Evolutionary conservation across 225 moss, liverwort and hornwort species (phyloP), one percentile per base, ranked within the genome.

Genomic region (Physcomitrium patens): DNA sequence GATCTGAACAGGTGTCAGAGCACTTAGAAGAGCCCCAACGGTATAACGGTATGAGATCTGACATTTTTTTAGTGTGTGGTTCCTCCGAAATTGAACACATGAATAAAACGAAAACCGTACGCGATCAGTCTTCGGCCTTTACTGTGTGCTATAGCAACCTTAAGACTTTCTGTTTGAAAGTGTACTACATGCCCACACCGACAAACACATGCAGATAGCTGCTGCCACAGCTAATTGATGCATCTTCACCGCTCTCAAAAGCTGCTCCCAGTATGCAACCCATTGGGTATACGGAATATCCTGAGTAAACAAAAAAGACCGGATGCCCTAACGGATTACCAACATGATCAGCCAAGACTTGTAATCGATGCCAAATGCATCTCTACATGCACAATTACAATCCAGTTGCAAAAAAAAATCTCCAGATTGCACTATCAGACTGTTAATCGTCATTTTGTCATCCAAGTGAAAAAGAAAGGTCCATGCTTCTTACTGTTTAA

Each of bases 391-490:
- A 84, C 77, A 80, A 65, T 66, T 43, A 49, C 77, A 80, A 80
- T 74, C 74, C 60, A 61, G 61, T 63, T 68, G 71, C 67, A 60
- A 43, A 72, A 75, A 72, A 75, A 37, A 67, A 1, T 71, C 31
- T 76, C 75, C 75, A 83, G 72, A 68, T 68, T 68, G 67, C 77
- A 77, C 77, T 28, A 47, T 51, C 60, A 50, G 24, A 60, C 51
- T 51, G 28, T 55, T 52, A 65, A 73, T 69, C 41, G 65, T 60
- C 27, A 69, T 69, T 58, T 79, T 63, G 63, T 31, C 50, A 79
- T 72, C 54, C 76, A 73, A 67, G 61, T 77, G 80, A 26, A 70
- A 80, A n/a, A 76, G 73, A 77, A 74, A 24, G 65, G 77, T 45
- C 64, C 65, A 72, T 72, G 63, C 63, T 65, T 78, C 68, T 49